Evolutionary conservation across 2,329 filamentous ascomycete genomes (phyloP), one percentile per base, ranked within the genome.

Genomic region (Meredithiella fracta): DNA sequence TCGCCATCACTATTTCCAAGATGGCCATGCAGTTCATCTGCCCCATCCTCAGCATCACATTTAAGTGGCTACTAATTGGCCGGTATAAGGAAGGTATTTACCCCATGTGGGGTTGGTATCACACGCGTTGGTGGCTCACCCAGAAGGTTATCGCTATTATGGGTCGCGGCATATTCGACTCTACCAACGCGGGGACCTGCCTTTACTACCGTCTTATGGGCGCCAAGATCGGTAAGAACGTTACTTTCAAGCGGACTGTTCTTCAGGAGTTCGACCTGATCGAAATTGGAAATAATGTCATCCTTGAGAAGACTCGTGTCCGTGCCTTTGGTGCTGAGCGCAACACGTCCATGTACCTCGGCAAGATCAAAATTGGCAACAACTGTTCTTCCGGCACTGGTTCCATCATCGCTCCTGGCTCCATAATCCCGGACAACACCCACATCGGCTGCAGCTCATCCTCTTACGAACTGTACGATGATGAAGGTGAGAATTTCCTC

Each of bases 21-120:
- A 31, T 71, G 3, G 61, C 68, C 3, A 68, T 70, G 3, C 64
- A 67, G 15, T 62, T 69, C 1, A 58, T 72, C 5, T 64, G 68
- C 4, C 76, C 76, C 0, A 63, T 72, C 25, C 40, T 72, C 22
- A 75, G 70, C n/a, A 76, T 79, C 23, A 42, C 66, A 2, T 67
- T 70, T 51, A 79, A 79, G 62, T 79, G 76, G 77, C 47, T 73
- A 4, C 67, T 79, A 53, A 73, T 79, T 44, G 77, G 77, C 9
- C 69, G 70, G 1, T 73, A 77, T 62, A 67, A 66, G 37, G 70
- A 75, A 62, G 77, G 77, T 0, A 62, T 77, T 1, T 78, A 75
- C 60, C 76, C 77, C 1, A 80, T 80, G 76, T 80, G 77, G 77
- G 75, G 75, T 1, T 59, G 63, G 1, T 79, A 79, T 61, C 76